Base-by-base conservation (phyloP, 2,329 filamentous ascomycete species). In the Mycocentrospora acerina region DNA sequence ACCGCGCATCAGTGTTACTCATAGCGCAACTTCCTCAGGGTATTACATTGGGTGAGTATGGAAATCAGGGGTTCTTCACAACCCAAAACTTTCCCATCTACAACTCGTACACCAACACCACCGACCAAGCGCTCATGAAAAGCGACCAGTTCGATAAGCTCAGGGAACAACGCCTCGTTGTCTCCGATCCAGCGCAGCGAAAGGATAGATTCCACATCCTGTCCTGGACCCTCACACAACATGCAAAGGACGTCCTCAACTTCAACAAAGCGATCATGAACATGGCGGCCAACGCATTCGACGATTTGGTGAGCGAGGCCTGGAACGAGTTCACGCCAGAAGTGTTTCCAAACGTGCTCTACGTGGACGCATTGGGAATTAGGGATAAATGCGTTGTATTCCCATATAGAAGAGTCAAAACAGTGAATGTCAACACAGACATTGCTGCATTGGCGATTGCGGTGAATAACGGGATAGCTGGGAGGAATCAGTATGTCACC, bases 101-200 rank as follows among this genome's bases (percentile, higher is more conserved):
- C 49, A 59, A 66, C 41, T 55, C 58, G 7, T 67, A 65, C 49
- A 59, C 63, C 37, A 59, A 71, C 32, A 67, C 59, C 27, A 64
- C 66, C 32, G 41, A 62, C 6, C 39, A 53, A 2, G 40, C 28
- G 1, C 37, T 15, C 3, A 71, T 71, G 68, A 42, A 59, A 16
- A 33, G 47, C 4, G 67, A 70, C 36, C 68, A 71, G 33, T 38
- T 69, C n/a, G 37, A 48, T 12, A 69, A 71, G 35, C 50, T 71
- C 2, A 46, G 53, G n/a, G 41, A 37, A 9, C 52, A 63, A 18
- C 55, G 63, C 7, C 60, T 61, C 15, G 30, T 67, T 2, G 55
- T 60, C 3, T 40, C 55, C 1, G 51, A 60, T 11, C 13, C 41
- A 4, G 24, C 24, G 1, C 24, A 39, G 9, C 54, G 51, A n/a